Evolutionary conservation across 2,329 filamentous ascomycete genomes (phyloP), one percentile per base, ranked within the genome.

Genomic region (Simplicillium sp.): DNA sequence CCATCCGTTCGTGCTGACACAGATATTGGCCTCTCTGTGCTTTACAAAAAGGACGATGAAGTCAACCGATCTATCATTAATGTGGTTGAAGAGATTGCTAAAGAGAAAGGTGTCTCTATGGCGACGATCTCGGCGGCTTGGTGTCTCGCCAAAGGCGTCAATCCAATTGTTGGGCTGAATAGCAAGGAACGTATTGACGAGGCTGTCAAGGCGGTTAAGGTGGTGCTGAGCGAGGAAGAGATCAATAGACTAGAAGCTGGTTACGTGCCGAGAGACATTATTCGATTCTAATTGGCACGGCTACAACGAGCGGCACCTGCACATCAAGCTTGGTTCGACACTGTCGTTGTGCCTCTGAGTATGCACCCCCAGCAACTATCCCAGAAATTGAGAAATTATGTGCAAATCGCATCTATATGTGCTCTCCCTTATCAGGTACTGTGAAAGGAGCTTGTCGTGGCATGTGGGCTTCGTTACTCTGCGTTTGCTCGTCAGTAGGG

Each of bases 91-190:
- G 71, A 81, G 54, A 48, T 82, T 12, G 75, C 78, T 0, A 62
- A 67, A 46, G 75, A 77, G 58, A 69, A 70, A 47, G 69, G 64
- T 1, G 69, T 73, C 54, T 74, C 68, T 47, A 84, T 84, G 71
- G 73, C 75, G 35, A 72, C 81, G 42, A 72, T 85, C 17, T 73
- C 79, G 1, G 66, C 80, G 41, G 78, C 77, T 3, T 85, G 80
- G 81, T 68, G 71, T 46, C 60, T 75, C 47, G 65, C 68, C 46
- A 63, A 69, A 35, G 68, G 71, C 6, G 58, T 67, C 17, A 74
- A 67, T 48, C 78, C 77, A 2, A 82, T 84, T 44, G 62, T 82
- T 40, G 80, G 81, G 0, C 64, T 84, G 48, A 73, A 67, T 46
- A 81, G 66, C 40, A 62, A 71, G 29, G 64, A 68, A 43, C 63